Conservation (phyloP, 176 grass and related monocot species). For the Luzula sylvatica region DNA sequence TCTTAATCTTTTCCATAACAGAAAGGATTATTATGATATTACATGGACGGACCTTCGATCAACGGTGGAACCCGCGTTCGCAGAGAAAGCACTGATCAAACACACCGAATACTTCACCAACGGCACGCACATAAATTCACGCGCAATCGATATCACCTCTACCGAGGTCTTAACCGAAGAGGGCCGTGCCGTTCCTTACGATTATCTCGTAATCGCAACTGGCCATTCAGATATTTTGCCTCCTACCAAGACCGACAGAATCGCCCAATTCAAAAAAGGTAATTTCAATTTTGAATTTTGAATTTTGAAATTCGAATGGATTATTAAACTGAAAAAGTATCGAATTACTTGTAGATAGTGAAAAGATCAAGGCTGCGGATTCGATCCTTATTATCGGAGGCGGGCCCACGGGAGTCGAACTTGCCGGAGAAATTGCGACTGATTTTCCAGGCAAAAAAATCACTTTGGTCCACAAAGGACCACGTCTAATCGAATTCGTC, state of each 20-base stretch:
- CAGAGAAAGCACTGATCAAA: constrained; percentile 65
- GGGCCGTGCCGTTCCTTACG: constrained; percentile 45
- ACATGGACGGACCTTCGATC: constrained; percentile 73
- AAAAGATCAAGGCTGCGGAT: constrained; percentile 51
- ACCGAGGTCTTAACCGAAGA: constrained; percentile 43
- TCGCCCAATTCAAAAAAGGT: constrained; percentile 69
- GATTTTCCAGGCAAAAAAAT: constrained; percentile 84
- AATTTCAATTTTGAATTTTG: too few species aligned
- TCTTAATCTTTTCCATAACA: constrained; percentile 19
- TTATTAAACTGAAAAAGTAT: too few species aligned
- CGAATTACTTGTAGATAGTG: background rate
- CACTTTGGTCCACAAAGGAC: constrained; percentile 75
- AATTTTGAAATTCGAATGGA: too few species aligned
- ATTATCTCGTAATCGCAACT: constrained; percentile 70
- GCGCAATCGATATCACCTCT: constrained; percentile 54
- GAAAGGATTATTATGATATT: constrained; percentile 88
- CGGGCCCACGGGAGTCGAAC: constrained; percentile 95
- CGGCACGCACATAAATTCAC: constrained; percentile 43
- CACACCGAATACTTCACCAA: constrained; percentile 68
- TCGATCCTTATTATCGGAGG: constrained; percentile 75
- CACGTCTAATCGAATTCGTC: constrained; percentile 59
- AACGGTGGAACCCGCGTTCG: constrained; percentile 66
- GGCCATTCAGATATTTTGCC: constrained; percentile 45
- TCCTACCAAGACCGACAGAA: constrained; percentile 44
- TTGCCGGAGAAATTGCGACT: constrained; percentile 77